Percentiles rank a stretch among this genome's conserved stretches.
phyloP scores from a whole-genome alignment of 2,329 filamentous ascomycete genomes.

The Ophiocordyceps sinensis region DNA sequence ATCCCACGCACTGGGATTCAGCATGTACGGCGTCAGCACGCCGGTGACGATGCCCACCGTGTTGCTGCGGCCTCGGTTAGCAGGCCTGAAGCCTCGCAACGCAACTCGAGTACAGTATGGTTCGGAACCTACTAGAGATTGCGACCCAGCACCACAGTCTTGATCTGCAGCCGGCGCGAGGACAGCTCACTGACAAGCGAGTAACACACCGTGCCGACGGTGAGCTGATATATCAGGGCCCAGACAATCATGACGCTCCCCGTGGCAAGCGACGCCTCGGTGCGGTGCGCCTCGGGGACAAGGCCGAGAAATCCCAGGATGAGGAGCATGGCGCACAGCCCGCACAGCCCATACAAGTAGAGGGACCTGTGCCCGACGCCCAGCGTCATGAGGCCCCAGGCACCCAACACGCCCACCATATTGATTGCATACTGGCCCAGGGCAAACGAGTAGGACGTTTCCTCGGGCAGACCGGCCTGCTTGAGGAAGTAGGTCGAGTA shows the following conservation, averaged over 20 bases:
- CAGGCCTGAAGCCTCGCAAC: neutral
- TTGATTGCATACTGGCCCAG: conserved; percentile 55
- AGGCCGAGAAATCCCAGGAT: conserved; percentile 74
- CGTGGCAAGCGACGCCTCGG: conserved; percentile 56
- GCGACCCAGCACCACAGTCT: conserved; percentile 77
- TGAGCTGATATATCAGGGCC: conserved; percentile 73
- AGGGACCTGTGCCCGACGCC: conserved; percentile 63
- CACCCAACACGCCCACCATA: conserved; percentile 67
- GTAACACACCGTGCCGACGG: conserved; percentile 81
- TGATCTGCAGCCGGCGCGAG: conserved; percentile 71
- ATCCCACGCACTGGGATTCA: conserved; percentile 75
- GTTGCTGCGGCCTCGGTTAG: conserved; percentile 34
- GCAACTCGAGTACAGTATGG: too few species aligned
- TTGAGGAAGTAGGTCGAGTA: conserved; percentile 51
- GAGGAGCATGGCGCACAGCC: conserved; percentile 62
- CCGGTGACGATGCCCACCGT: conserved; percentile 69
- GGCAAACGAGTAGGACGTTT: conserved; percentile 42
- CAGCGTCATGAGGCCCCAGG: conserved; percentile 65
- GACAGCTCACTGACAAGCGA: conserved; percentile 77
- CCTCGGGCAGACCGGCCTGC: conserved; percentile 39
- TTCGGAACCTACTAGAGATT: conserved; percentile 46
- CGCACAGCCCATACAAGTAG: conserved; percentile 62
- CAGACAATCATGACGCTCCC: conserved; percentile 76
- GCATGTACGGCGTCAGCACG: conserved; percentile 81
- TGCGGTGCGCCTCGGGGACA: conserved; percentile 43